Evolutionary conservation across 2,329 filamentous ascomycete species (phyloP).

Genomic region (Macrophomina pseudophaseolina): DNA sequence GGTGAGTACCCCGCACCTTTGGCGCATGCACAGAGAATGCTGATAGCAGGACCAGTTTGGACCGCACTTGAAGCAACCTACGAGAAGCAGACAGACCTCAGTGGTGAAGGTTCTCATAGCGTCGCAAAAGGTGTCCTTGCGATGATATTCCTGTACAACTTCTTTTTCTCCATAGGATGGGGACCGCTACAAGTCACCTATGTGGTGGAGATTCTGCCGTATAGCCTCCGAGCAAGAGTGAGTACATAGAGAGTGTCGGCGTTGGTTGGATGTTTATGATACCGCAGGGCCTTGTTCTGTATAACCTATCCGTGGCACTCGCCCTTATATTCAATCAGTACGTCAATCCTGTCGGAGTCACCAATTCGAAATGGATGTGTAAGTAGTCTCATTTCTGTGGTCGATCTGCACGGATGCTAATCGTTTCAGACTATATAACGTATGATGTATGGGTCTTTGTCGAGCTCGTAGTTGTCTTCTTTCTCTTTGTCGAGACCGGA

Average conservation of each 20-base stretch:
- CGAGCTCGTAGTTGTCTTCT: conserved; percentile 67
- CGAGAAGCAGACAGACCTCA: conserved; percentile 11
- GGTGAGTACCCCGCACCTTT: not conserved
- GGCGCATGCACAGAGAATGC: conserved; percentile 12
- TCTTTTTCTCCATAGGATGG: conserved; percentile 14
- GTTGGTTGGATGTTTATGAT: not conserved
- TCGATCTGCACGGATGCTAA: too few relatives aligned
- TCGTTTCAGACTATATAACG: not conserved
- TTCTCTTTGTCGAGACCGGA: conserved; percentile 72
- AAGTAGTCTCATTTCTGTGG: not conserved
- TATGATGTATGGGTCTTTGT: conserved; percentile 58
- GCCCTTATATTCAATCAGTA: not conserved
- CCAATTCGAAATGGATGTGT: not conserved
- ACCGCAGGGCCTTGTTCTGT: not conserved
- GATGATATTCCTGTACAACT: conserved; percentile 24
- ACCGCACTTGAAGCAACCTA: conserved; percentile 13
- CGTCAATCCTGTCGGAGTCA: not conserved
- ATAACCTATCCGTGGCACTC: not conserved
- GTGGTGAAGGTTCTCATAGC: conserved; percentile 1
- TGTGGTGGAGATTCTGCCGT: conserved; percentile 24
- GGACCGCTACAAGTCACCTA: conserved; percentile 13
- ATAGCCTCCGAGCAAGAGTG: conserved; percentile 13
- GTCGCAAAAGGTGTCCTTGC: conserved; percentile 15
- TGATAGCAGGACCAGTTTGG: not conserved
- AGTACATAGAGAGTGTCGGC: not conserved